These are phyloP conservation scores for Coemansia sp. DNA, from an alignment of 192 early-diverging fungal species.

Conservation along the genomic window DNA sequence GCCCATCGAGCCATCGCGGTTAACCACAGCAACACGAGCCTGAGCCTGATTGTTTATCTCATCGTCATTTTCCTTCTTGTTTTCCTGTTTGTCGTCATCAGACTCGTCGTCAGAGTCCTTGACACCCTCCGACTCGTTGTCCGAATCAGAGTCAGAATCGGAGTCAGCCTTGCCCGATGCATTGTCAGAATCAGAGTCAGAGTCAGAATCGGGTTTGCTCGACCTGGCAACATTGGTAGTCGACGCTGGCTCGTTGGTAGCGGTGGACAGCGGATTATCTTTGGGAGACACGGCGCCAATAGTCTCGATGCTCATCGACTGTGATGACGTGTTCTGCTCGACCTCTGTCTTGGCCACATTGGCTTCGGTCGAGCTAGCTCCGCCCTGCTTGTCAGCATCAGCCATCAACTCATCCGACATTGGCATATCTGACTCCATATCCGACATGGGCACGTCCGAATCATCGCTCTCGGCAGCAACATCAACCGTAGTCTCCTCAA, in stretches of 20 bases:
- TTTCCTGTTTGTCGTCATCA: slow-evolving; percentile 17
- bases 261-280: neutral
- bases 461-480: slow-evolving; percentile 8
- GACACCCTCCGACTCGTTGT: slow-evolving; percentile 6
- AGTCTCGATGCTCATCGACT: slow-evolving; percentile 42
- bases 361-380: too few species aligned
- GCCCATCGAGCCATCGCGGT: slow-evolving; percentile 11
- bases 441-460: neutral
- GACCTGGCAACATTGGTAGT: neutral
- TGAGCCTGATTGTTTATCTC: slow-evolving; percentile 1
- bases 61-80: neutral
- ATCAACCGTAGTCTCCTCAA: slow-evolving; percentile 12
- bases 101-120: slow-evolving; percentile 14
- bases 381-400: neutral
- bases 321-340: slow-evolving; percentile 12
- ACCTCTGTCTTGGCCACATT: slow-evolving; percentile 1
- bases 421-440: slow-evolving; percentile 4
- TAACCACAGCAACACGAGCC: neutral
- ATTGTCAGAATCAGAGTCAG: neutral
- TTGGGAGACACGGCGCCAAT: slow-evolving; percentile 11
- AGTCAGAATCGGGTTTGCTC: slow-evolving; percentile 3
- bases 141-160: slow-evolving; percentile 7
- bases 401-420: neutral
- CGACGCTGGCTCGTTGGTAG: neutral
- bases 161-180: neutral